Percentiles rank a stretch among this genome's conserved stretches.
Evolutionary conservation across 1,284 basidiomycete species (phyloP).

Genomic region (Papiliotrema nemorosa): DNA sequence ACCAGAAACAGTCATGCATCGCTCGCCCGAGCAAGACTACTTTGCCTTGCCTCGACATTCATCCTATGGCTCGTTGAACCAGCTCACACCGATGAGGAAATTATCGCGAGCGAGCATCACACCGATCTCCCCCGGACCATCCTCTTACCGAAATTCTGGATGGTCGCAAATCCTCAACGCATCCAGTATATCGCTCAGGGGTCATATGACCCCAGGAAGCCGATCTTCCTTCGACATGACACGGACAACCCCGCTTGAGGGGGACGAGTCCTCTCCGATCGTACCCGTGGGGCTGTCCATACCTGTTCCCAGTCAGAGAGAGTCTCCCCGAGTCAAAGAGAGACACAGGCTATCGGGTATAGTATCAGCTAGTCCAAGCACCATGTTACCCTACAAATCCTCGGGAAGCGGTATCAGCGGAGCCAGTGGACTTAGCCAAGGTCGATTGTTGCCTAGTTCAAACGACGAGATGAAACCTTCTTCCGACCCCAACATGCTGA

Average conservation of each 20-base stretch:
- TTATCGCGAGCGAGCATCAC: conserved; percentile 4
- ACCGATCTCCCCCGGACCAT: conserved; percentile 13
- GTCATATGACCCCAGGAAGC: conserved; percentile 34
- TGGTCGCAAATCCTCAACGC: conserved; percentile 43
- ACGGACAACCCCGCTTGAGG: conserved; percentile 20
- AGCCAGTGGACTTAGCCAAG: not conserved
- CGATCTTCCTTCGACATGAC: conserved; percentile 32
- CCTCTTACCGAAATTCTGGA: conserved; percentile 34
- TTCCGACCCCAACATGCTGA: not conserved
- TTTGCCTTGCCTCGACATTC: conserved; percentile 32
- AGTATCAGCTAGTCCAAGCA: conserved; percentile 6
- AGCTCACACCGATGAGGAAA: conserved; percentile 2
- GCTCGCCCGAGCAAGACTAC: conserved; percentile 44
- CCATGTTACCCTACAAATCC: conserved; percentile 1
- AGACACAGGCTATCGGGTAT: conserved; percentile 3
- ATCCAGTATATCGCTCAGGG: conserved; percentile 34
- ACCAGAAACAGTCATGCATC: conserved; percentile 17
- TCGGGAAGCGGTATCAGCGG: conserved; percentile 1
- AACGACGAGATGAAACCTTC: not conserved
- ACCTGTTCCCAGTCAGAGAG: conserved; percentile 8
- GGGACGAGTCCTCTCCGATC: conserved; percentile 15
- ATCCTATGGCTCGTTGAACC: conserved; percentile 1
- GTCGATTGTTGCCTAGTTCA: not conserved
- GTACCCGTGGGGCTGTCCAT: conserved; percentile 13
- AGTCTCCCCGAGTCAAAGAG: conserved; percentile 1